These are phyloP conservation scores for Podospora australis DNA, from an alignment of 495 filamentous ascomycete genomes.

Conservation along the genomic window DNA sequence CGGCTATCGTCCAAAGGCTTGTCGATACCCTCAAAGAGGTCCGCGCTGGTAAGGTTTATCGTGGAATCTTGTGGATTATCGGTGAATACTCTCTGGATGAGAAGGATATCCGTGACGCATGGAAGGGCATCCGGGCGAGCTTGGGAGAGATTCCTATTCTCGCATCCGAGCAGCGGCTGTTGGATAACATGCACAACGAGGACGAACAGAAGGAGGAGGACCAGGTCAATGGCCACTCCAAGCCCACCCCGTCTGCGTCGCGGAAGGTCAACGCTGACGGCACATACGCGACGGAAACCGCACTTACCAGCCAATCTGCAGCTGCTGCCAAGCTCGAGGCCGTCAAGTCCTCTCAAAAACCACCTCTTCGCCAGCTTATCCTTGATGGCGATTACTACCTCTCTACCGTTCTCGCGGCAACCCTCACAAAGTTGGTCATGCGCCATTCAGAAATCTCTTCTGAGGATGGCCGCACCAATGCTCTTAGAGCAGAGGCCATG, in stretches of 20 bases:
- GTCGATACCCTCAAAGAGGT: slow-evolving; percentile 91
- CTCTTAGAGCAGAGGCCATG: slow-evolving; percentile 95
- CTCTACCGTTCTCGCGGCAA: slow-evolving; percentile 88
- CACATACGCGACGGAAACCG: slow-evolving; percentile 94
- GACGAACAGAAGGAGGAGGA: slow-evolving; percentile 54
- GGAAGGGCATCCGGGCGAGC: slow-evolving; percentile 91
- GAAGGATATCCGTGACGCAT: slow-evolving; percentile 90
- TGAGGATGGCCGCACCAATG: slow-evolving; percentile 83
- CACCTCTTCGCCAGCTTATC: slow-evolving; percentile 89
- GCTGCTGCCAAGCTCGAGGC: slow-evolving; percentile 89
- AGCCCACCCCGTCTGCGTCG: slow-evolving; percentile 71
- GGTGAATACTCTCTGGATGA: slow-evolving; percentile 95
- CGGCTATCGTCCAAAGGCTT: slow-evolving; percentile 78
- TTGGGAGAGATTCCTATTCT: slow-evolving; percentile 97
- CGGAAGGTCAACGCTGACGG: slow-evolving; percentile 92
- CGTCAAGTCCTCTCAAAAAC: slow-evolving; percentile 94
- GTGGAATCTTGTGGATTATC: slow-evolving; percentile 94
- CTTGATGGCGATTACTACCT: slow-evolving; percentile 97
- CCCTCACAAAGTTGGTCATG: slow-evolving; percentile 97
- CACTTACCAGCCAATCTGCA: slow-evolving; percentile 85
- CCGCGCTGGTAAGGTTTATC: slow-evolving; percentile 93
- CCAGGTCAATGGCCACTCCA: slow-evolving; percentile 76
- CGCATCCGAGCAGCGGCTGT: slow-evolving; percentile 85
- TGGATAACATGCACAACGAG: slow-evolving; percentile 56
- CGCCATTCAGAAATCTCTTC: slow-evolving; percentile 91